Evolutionary conservation across 2,329 filamentous ascomycete genomes (phyloP).

Genomic region (Alternaria hordeiaustralica): DNA sequence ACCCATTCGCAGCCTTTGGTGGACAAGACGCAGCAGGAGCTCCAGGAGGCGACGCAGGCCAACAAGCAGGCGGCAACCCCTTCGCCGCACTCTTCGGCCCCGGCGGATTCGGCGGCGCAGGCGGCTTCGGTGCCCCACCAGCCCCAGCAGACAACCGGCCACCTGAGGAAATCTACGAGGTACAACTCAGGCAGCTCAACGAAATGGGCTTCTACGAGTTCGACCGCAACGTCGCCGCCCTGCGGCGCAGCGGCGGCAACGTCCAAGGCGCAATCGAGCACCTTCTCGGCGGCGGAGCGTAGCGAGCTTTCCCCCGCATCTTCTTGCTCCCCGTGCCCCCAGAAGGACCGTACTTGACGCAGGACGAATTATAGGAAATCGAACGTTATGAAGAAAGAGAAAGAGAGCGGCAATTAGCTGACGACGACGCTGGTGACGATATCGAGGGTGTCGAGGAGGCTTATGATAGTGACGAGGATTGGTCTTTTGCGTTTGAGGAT

Average conservation of each 20-base stretch:
- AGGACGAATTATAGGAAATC: slow-evolving; percentile 1
- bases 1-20: slow-evolving; percentile 49
- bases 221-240: slow-evolving; percentile 85
- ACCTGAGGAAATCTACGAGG: slow-evolving; percentile 90
- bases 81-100: slow-evolving; percentile 56
- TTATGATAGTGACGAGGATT: slow-evolving; percentile 13
- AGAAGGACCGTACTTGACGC: background rate
- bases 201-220: slow-evolving; percentile 99
- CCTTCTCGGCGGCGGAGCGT: slow-evolving; percentile 54
- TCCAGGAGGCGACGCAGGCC: slow-evolving; percentile 42
- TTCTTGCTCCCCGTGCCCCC: background rate
- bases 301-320: slow-evolving; percentile 17
- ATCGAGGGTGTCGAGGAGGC: slow-evolving; percentile 9
- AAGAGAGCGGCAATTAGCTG: background rate
- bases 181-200: slow-evolving; percentile 90
- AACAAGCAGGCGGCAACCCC: slow-evolving; percentile 41
- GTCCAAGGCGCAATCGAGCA: slow-evolving; percentile 91
- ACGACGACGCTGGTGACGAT: slow-evolving; percentile 12
- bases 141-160: slow-evolving; percentile 79
- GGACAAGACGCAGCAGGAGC: slow-evolving; percentile 51
- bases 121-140: slow-evolving; percentile 44
- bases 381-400: slow-evolving; percentile 3
- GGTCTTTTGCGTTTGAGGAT: slow-evolving; percentile 7
- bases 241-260: slow-evolving; percentile 88
- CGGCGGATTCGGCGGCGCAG: slow-evolving; percentile 48